phyloP scores from a whole-genome alignment of 2,329 filamentous ascomycete species.

The Penicillium sp. region DNA sequence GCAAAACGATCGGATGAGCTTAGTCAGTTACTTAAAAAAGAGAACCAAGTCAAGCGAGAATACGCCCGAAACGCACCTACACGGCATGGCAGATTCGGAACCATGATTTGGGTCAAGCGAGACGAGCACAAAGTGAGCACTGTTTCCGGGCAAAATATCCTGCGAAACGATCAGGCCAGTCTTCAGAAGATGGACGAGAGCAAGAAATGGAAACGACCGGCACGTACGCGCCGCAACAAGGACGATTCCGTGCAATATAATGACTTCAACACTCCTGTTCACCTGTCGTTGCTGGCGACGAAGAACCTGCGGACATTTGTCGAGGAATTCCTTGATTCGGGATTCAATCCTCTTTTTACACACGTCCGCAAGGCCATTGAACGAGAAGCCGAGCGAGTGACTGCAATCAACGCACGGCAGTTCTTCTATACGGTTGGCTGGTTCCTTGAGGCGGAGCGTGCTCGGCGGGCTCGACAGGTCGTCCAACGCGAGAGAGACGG shows the following conservation, averaged over 20 bases:
- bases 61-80: conserved; percentile 74
- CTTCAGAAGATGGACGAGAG: conserved; percentile 83
- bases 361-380: conserved; percentile 86
- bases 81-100: conserved; percentile 88
- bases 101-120: conserved; percentile 93
- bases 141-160: conserved; percentile 79
- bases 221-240: conserved; percentile 52
- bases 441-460: conserved; percentile 83
- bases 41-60: conserved; percentile 72
- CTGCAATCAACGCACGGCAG: conserved; percentile 70
- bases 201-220: conserved; percentile 85
- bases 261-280: conserved; percentile 69
- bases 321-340: conserved; percentile 87
- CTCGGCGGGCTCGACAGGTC: conserved; percentile 58
- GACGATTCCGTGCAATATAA: conserved; percentile 54
- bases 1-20: conserved; percentile 68
- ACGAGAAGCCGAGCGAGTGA: conserved; percentile 74
- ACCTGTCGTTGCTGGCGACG: conserved; percentile 67
- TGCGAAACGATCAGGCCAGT: conserved; percentile 65
- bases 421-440: conserved; percentile 90
- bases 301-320: conserved; percentile 74
- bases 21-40: conserved; percentile 67
- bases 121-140: conserved; percentile 79
- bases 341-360: conserved; percentile 85
- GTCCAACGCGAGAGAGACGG: conserved; percentile 46